A percentile compares a stretch with the other conserved stretches of the same genome.
These are phyloP conservation scores for Geotrichum macrosporum DNA, from an alignment of 1,139 yeast species.

Conservation along the genomic window DNA sequence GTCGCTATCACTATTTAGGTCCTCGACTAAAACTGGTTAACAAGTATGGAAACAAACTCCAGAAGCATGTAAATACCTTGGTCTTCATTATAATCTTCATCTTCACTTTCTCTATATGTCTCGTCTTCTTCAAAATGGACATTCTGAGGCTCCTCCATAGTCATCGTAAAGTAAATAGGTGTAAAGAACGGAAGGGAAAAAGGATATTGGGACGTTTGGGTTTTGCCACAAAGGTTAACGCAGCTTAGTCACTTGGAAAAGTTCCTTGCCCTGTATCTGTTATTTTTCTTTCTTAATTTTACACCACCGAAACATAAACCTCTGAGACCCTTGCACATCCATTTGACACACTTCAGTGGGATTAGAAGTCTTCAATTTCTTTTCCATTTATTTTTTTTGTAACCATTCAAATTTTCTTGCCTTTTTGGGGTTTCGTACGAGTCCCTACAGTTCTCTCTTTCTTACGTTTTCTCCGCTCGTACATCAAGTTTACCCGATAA, in stretches of 20 bases:
- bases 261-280: background rate
- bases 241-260: background rate
- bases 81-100: slow-evolving; percentile 48
- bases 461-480: too few relatives aligned
- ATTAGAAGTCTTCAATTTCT: too few relatives aligned
- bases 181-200: slow-evolving; percentile 2
- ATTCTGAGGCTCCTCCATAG: slow-evolving; percentile 7
- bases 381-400: too few relatives aligned
- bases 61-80: background rate
- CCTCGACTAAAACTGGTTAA: too few relatives aligned
- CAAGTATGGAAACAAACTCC: too few relatives aligned
- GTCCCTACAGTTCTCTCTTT: too few relatives aligned
- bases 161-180: slow-evolving; percentile 2
- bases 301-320: background rate
- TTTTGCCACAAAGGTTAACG: background rate
- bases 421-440: too few relatives aligned
- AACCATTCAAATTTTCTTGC: too few relatives aligned
- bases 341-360: background rate
- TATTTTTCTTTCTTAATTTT: too few relatives aligned
- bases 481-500: too few relatives aligned
- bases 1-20: slow-evolving; percentile 22
- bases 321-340: background rate
- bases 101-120: slow-evolving; percentile 57
- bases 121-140: slow-evolving; percentile 31
- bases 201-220: background rate